These are phyloP conservation scores for Candida silvatica DNA, from an alignment of 805 yeast genomes.

Conservation along the genomic window DNA sequence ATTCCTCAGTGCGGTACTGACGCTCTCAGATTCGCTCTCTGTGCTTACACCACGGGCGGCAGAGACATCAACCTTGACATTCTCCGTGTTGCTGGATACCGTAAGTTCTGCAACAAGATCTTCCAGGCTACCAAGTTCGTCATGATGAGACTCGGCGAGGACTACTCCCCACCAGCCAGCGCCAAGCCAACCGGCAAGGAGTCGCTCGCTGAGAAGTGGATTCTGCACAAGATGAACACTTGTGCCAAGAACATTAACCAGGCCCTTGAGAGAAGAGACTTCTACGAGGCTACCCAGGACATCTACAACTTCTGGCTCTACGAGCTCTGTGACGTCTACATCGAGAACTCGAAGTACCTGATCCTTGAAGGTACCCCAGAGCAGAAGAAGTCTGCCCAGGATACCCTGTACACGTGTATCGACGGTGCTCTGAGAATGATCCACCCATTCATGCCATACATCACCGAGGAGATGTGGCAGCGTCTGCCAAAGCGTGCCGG, in stretches of 20 bases:
- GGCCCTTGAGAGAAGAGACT: constrained; percentile 76
- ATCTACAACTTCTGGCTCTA: constrained; percentile 92
- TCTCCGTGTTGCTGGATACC: constrained; percentile 95
- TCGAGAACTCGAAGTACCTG: constrained; percentile 91
- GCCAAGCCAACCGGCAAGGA: constrained; percentile 62
- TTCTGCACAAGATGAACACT: constrained; percentile 72
- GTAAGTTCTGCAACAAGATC: constrained; percentile 98
- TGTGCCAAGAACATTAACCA: constrained; percentile 59
- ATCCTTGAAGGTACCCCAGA: constrained; percentile 84
- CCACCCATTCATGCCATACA: constrained; percentile 97
- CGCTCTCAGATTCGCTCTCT: constrained; percentile 94
- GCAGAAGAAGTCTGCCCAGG: constrained; percentile 85
- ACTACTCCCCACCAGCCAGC: constrained; percentile 70
- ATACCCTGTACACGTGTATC: constrained; percentile 86
- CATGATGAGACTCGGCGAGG: constrained; percentile 84
- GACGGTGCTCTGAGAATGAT: constrained; percentile 87
- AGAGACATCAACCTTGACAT: constrained; percentile 96
- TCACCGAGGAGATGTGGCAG: constrained; percentile 99
- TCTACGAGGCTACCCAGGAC: constrained; percentile 77
- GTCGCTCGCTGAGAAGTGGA: constrained; percentile 94
- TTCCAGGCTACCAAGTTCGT: constrained; percentile 98
- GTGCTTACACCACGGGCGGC: constrained; percentile 98
- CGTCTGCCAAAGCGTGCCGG: constrained; percentile 82
- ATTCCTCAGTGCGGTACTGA: constrained; percentile 99
- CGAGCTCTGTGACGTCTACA: constrained; percentile 94